Evolutionary conservation across 2,329 filamentous ascomycete genomes (phyloP).

Genomic region (Chaetomiaceae sp.): DNA sequence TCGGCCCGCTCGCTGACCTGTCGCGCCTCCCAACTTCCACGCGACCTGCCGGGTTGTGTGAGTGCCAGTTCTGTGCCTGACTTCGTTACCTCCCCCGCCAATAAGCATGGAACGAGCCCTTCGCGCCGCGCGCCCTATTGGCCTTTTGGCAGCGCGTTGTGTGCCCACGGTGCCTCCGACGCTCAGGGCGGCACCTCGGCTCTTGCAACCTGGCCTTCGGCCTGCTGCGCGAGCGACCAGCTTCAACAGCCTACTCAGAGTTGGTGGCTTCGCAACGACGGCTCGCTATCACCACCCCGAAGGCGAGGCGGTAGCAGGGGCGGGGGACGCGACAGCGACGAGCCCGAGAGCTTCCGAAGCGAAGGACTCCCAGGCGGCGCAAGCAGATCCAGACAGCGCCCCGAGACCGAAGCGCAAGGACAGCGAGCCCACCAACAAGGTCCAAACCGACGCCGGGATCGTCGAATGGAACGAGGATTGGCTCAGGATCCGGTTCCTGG

Average conservation of each 20-base stretch:
- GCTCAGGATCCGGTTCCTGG: background rate
- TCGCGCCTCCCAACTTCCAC: too few species aligned
- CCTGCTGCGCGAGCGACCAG: background rate
- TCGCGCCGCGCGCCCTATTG: background rate
- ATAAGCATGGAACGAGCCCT: constrained; percentile 4
- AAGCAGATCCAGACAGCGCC: background rate
- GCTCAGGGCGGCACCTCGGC: background rate
- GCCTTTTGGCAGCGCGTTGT: background rate
- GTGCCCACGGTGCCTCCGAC: background rate
- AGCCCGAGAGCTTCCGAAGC: background rate
- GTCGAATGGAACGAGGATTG: background rate
- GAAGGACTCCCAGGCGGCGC: too few species aligned
- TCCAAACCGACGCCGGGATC: background rate
- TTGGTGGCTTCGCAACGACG: background rate
- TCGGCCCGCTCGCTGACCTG: too few species aligned
- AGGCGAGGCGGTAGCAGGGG: background rate
- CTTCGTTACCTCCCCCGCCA: too few species aligned
- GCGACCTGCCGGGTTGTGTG: too few species aligned
- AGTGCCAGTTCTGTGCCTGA: too few species aligned
- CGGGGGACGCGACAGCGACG: background rate
- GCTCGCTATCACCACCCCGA: background rate
- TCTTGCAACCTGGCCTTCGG: background rate
- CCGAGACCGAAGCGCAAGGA: too few species aligned
- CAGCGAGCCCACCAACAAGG: background rate
- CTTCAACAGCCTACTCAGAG: background rate